Evolutionary conservation across 768 basidiomycete species (phyloP).

Genomic region (Leccinum truebloodii): DNA sequence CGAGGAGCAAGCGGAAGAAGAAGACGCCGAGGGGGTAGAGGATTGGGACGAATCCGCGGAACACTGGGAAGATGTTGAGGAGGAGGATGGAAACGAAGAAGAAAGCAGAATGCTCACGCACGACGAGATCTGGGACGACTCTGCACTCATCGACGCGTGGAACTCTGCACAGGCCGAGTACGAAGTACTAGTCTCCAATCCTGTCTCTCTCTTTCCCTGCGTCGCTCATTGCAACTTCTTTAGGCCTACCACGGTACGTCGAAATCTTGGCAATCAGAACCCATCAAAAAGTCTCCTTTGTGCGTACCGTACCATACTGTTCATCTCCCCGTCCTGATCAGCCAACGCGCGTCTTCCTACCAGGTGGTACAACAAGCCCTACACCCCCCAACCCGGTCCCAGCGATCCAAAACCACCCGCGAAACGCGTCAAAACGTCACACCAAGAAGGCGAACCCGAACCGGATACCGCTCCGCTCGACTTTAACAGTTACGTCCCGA

Average conservation of each 20-base stretch:
- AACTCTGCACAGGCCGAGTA: conserved; percentile 83
- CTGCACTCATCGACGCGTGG: conserved; percentile 81
- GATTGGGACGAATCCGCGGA: conserved; percentile 17
- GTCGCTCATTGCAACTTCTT: background rate
- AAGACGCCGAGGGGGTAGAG: conserved; percentile 24
- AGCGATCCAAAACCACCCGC: too few species aligned
- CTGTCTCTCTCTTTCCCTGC: background rate
- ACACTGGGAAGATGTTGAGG: conserved; percentile 9
- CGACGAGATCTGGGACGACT: conserved; percentile 86
- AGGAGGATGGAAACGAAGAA: conserved; percentile 40
- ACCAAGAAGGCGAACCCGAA: too few species aligned
- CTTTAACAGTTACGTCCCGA: too few species aligned
- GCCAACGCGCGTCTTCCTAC: too few species aligned
- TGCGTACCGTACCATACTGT: conserved; percentile 36
- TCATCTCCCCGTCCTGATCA: background rate
- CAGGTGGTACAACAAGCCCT: too few species aligned
- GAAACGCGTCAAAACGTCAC: too few species aligned
- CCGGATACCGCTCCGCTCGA: too few species aligned
- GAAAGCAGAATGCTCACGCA: conserved; percentile 67
- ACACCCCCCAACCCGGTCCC: too few species aligned
- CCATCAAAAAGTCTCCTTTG: conserved; percentile 73
- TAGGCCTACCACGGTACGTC: conserved; percentile 67
- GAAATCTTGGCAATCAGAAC: conserved; percentile 69
- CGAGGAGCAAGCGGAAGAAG: conserved; percentile 7
- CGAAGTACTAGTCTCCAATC: conserved; percentile 42